Percentiles rank a stretch among this genome's conserved stretches.
Evolutionary conservation across 2,329 filamentous ascomycete genomes (phyloP).

Genomic region (Xylaria polymorpha): DNA sequence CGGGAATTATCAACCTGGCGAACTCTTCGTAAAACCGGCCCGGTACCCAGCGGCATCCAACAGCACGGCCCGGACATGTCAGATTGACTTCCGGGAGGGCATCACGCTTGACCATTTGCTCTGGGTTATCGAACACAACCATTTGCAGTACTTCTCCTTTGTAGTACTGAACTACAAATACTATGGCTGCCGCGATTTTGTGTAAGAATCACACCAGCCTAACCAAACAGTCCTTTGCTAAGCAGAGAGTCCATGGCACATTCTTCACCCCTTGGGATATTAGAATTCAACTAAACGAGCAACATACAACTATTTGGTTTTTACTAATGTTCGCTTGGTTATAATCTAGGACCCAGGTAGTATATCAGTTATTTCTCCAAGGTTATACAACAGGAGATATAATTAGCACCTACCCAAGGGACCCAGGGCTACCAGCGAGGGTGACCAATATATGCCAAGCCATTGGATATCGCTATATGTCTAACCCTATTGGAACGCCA

Average conservation of each 20-base stretch:
- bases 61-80: background rate
- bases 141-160: background rate
- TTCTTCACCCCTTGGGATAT: background rate
- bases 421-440: background rate
- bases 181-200: slow-evolving; percentile 6
- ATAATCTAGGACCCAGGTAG: background rate
- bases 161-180: background rate
- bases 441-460: slow-evolving; percentile 6
- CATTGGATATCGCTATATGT: slow-evolving; percentile 8
- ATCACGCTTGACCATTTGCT: slow-evolving; percentile 7
- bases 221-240: background rate
- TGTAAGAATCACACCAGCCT: background rate
- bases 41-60: background rate
- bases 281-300: background rate
- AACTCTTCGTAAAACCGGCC: background rate
- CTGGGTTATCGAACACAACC: background rate
- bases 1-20: background rate
- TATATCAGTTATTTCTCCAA: background rate
- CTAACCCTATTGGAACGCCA: background rate
- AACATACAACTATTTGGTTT: background rate
- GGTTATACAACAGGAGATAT: background rate
- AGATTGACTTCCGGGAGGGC: background rate
- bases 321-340: background rate
- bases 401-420: background rate
- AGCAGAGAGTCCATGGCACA: background rate